Evolutionary conservation across 1,284 basidiomycete species (phyloP), one percentile per base, ranked within the genome.

Genomic region (Waitea zeae): DNA sequence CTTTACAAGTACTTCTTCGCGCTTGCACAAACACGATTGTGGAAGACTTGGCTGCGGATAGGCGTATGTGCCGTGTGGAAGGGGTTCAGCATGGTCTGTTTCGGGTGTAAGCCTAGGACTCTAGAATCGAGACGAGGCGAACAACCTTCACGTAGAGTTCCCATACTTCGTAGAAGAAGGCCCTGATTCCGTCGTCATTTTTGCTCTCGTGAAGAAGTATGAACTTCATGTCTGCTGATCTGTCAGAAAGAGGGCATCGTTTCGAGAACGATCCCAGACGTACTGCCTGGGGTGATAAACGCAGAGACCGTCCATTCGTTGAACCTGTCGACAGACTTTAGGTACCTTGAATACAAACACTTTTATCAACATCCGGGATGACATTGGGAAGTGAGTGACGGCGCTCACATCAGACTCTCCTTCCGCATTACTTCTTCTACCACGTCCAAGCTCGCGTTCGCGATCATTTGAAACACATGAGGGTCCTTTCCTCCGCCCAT

Each of bases 221-320:
- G 50, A 96, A 81, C 56, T 93, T 93, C 58, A 80, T 83, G 50
- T 88, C 86, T 90, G 49, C 41, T 22, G 17, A 9, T 11, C 20
- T 5, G 35, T 11, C 20, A 13, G 18, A 35, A 41, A 41, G 38
- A n/a, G 30, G 17, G 27, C 31, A 32, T 24, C 29, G 17, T 24
- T 31, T 31, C n/a, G 35, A 35, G 33, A 32, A 35, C 38, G 26
- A 28, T 18, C 17, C 12, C 9, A 18, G 35, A 58, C 86, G 59
- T 56, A 95, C 90, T 93, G 42, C 81, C 83, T 3, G 88, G 78
- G 1, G 90, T 93, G 12, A 95, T 64, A 56, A 93, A 96, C 19
- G 84, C 88, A 6, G 90, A 95, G 14, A 95, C 76, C 2, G 73
- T 89, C 90, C 92, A 96, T 51, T 96, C 92, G 50, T 96, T 95